Percentiles rank a stretch among this genome's conserved stretches.
Evolutionary conservation across 2,329 filamentous ascomycete genomes (phyloP).

Genomic region (Parascedosporium putredinis): DNA sequence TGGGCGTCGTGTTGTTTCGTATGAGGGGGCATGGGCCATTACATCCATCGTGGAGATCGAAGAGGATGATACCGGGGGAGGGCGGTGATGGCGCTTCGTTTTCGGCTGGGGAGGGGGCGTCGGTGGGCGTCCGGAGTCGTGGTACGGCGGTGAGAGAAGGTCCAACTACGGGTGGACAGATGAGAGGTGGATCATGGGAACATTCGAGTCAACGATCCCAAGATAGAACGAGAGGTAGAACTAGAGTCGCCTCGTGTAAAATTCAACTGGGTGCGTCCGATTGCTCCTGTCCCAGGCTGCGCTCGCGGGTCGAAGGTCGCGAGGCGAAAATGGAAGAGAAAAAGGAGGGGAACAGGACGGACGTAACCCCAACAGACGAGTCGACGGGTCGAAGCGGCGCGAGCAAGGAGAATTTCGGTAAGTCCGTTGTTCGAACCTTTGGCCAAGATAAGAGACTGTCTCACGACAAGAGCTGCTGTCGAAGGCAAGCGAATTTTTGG

Average conservation of each 20-base stretch:
- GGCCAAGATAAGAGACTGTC: background rate
- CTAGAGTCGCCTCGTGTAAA: background rate
- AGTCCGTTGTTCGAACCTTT: background rate
- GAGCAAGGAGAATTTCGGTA: background rate
- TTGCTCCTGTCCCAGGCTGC: background rate
- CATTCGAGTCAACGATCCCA: conserved; percentile 2
- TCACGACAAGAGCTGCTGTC: background rate
- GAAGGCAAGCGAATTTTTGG: background rate
- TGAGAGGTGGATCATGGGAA: conserved; percentile 1
- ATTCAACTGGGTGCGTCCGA: background rate
- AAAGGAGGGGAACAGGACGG: background rate
- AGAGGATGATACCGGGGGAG: too few species aligned
- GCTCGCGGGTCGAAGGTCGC: background rate
- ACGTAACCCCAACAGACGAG: background rate
- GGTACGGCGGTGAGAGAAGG: conserved; percentile 10
- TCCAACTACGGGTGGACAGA: background rate
- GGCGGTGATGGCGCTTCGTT: too few species aligned
- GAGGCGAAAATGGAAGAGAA: background rate
- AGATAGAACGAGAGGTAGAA: background rate
- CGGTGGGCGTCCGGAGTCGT: background rate
- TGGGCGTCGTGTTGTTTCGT: conserved; percentile 48
- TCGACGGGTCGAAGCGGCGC: conserved; percentile 1
- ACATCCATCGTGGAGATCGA: conserved; percentile 13
- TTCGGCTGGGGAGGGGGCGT: too few species aligned
- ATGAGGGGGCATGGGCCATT: conserved; percentile 50